Base-by-base conservation (phyloP, 306 rosid species). In the Canavalia gladiata region DNA sequence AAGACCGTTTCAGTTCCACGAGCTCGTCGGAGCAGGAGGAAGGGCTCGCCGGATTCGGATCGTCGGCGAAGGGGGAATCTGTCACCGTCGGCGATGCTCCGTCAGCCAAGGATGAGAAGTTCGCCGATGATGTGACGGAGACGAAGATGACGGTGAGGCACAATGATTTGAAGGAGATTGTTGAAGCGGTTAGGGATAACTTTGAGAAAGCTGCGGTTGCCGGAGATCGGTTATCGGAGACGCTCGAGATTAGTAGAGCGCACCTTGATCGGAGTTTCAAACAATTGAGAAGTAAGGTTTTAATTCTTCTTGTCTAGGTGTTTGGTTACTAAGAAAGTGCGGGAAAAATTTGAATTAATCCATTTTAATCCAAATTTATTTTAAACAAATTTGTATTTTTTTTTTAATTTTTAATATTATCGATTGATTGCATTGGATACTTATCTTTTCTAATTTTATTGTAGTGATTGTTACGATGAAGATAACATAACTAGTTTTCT, bases 191-290 rank as follows among this genome's bases (percentile, higher is more conserved):
- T 42, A 89, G 59, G 73, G 93, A 95, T 12, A 85, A 95, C 25
- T 95, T 95, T 50, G 99, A 93, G 37, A 90, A 86, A 68, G 98
- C 97, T 0, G 97, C 99, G 3, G 74, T 59, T 1, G 94, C 94
- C 29, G 99, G 97, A 30, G 94, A 95, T 35, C 80, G 84, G 84
- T 88, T 93, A 11, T 90, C 99, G 52, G 94, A 87, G 82, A 82
- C 93, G 87, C 90, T 95, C n/a, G 97, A 95, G 82, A 85, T 90
- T 57, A 86, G 94, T 7, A 84, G 84, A 62, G 98, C 90, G 49
- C 96, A 95, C 64, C 88, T 93, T 60, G 94, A 95, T 84, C 91
- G 89, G 54, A 95, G 93, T 85, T 95, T 95, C 86, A 85, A 84
- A n/a, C 96, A 93, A 78, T 88, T 95, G 45, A 89, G 80, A 69